Evolutionary conservation across 805 yeast genomes (phyloP), one percentile per base, ranked within the genome.

Genomic region (Yarrowia sp.): DNA sequence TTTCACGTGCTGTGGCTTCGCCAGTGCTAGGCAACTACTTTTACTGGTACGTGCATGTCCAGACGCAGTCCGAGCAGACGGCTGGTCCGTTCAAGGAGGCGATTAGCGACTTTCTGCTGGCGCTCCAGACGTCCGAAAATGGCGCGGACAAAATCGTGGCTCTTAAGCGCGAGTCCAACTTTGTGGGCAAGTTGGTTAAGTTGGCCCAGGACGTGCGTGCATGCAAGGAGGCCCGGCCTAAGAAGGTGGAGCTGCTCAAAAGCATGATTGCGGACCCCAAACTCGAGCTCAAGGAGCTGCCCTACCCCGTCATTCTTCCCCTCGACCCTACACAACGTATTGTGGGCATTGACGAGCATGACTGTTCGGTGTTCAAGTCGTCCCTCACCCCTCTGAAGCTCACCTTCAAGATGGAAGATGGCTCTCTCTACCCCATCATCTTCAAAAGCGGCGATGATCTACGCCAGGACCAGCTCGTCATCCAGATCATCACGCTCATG

Each of bases 391-490:
- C 99, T 0, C 81, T 95, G 67, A 92, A 92, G 75, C 84, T 95
- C 55, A 85, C 92, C 0, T 88, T 95, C 76, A 87, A 84, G 72
- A 88, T 95, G 5, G 74, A 1, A 1, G 78, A 79, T 10, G 85
- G 84, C 1, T 78, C 76, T 0, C 81, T 79, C 67, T 95, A 92
- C 77, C 87, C 96, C 7, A 80, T 95, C 45, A 94, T 95, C 89
- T 94, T 92, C 79, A 95, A 95, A 77, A 90, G 90, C 64, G 99
- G 99, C 14, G 99, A 90, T 77, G 99, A 95, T 76, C 82, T 95
- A 64, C 82, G 98, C 70, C 99, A 95, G 77, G 99, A 95, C 80
- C 99, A 95, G 77, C 83, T 95, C 72, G 97, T 95, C n/a, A 90
- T 92, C 63, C 99, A 95, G 77, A 91, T 95, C 71, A 91, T 95